Evolutionary conservation across 192 early-diverging fungal species (phyloP), one percentile per base, ranked within the genome.

Genomic region (Paraglomus brasilianum): DNA sequence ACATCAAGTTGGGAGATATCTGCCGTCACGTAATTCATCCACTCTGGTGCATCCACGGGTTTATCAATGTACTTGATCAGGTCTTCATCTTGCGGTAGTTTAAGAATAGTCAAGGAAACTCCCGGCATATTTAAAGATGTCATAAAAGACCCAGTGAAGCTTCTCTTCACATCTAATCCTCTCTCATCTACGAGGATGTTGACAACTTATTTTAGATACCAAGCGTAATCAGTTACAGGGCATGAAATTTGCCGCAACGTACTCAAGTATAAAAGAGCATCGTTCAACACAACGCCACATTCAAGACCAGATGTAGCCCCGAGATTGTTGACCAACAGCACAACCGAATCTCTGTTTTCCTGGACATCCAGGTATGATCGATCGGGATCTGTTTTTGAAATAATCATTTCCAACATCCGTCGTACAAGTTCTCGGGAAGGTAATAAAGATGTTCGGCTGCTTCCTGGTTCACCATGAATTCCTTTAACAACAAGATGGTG

Each of bases 381-480:
- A 53, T 82, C 73, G 10, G 49, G 30, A 21, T 73, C 71, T 19
- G 81, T 70, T 5, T 81, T 79, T 50, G 74, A 71, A 56, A 59
- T 56, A 21, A 89, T 72, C 17, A 80, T 81, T 48, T 81, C 68
- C 10, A 93, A 66, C 59, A 95, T 80, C 2, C 62, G 72, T 17
- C 68, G 64, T 5, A 89, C 78, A 40, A 91, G 73, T 5, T 78
- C 65, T 17, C 78, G 69, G 3, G 86, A 82, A 10, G 86, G 65
- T 43, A 75, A 72, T 11, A 88, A 65, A 7, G 69, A 51, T 48
- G 74, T 83, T 60, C 83, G 87, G 58, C 75, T 77, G 61, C 85
- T 84, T 5, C 93, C 93, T 10, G 91, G 82, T 78, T 95, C 93
- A 65, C 89, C 90, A 73, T 95, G 93, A 60, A 95, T 95, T 56